Conservation (phyloP, 495 filamentous ascomycete species). For the Neurospora sp. region DNA sequence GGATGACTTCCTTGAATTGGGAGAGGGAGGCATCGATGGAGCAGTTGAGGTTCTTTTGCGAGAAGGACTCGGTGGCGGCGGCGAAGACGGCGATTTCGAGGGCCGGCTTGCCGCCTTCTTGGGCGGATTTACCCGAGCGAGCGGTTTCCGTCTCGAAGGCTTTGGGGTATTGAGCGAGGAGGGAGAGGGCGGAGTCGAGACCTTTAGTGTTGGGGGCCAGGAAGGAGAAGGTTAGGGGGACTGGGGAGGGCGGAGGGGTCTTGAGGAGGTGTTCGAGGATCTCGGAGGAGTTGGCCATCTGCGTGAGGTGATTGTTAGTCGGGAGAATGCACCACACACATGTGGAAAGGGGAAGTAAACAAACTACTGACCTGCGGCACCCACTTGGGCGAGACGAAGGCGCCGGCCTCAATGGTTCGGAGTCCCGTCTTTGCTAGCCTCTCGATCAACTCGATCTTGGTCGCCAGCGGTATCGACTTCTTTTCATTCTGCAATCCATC, state of each 20-base stretch:
- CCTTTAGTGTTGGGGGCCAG: slow-evolving; percentile 85
- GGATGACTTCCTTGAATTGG: slow-evolving; percentile 60
- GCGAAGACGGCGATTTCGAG: slow-evolving; percentile 87
- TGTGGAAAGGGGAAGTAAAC: background rate
- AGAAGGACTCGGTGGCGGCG: slow-evolving; percentile 86
- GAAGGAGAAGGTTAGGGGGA: slow-evolving; percentile 80
- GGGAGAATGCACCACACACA: background rate
- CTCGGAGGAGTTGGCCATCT: slow-evolving; percentile 89
- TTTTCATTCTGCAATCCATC: slow-evolving; percentile 98
- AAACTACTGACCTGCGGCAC: slow-evolving; percentile 67
- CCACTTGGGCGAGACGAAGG: slow-evolving; percentile 96
- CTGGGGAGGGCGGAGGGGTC: slow-evolving; percentile 51
- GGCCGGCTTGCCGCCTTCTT: slow-evolving; percentile 30
- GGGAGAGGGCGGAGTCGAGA: slow-evolving; percentile 44
- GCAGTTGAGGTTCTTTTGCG: slow-evolving; percentile 86
- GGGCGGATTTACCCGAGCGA: background rate
- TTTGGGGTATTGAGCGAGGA: slow-evolving; percentile 29
- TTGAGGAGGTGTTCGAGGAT: slow-evolving; percentile 69
- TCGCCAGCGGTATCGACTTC: slow-evolving; percentile 63
- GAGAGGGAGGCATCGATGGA: slow-evolving; percentile 66
- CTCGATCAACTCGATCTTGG: slow-evolving; percentile 77
- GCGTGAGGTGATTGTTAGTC: background rate
- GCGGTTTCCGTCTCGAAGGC: slow-evolving; percentile 28
- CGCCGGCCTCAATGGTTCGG: slow-evolving; percentile 83
- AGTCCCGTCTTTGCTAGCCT: slow-evolving; percentile 77